Evolutionary conservation across 768 basidiomycete species (phyloP), one percentile per base, ranked within the genome.

Genomic region (Rhodotorula graminis): DNA sequence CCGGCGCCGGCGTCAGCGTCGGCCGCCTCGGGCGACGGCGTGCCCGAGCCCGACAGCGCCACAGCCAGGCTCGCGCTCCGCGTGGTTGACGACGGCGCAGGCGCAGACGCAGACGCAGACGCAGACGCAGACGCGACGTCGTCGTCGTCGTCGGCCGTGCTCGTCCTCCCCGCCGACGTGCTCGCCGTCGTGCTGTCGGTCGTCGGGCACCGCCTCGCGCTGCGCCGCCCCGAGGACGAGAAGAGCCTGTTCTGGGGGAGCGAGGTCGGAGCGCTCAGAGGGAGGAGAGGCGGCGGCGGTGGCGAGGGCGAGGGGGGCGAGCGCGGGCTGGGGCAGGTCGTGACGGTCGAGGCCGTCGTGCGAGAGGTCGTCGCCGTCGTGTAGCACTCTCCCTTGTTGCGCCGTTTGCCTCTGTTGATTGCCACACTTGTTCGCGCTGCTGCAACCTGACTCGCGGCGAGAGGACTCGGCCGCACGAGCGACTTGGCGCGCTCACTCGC

Each of bases 171-270:
- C 10, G 31, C n/a, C n/a, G 66, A 67, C 29, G 66, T 67, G 18
- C 50, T 67, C 14, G 52, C 50, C 19, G 60, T 67, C 27, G 29
- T 50, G 11, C 44, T 67, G n/a, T 60, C 50, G 2, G 52, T 61
- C 19, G 49, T 67, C 21, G 59, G 49, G 29, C 66, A 67, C 37
- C 59, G 66, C 27, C 21, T 67, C 29, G 25, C 29, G 49, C 23
- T 67, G 27, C 49, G 66, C n/a, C 18, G 50, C 16, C 29, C 66
- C 18, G 25, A 27, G n/a, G 40, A 61, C 25, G 66, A 67, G 66
- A 61, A 61, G 59, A 61, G 60, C 18, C 8, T 61, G n/a, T 67
- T 67, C 42, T 67, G 66, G 66, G 66, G 66, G 15, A 53, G 50
- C 40, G 60, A 61, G 42, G 11, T 52, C 19, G 21, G 50, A 5